phyloP scores from a whole-genome alignment of 164 flowering plant genomes.

The Taxillus chinensis region DNA sequence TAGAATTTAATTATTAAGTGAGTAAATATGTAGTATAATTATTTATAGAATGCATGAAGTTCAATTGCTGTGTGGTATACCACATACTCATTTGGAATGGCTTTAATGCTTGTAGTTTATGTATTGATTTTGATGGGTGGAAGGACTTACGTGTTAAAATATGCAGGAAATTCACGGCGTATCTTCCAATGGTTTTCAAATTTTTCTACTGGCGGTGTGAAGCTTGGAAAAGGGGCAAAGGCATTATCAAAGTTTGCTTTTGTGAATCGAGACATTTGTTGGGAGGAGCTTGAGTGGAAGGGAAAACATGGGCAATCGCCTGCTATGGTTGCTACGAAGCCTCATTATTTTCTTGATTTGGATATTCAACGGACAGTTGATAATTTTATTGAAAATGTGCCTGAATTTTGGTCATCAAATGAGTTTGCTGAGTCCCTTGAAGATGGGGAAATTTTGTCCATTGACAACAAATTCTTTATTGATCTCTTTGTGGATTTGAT shows the following conservation, averaged over 20 bases:
- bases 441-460: conserved; percentile 64
- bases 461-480: conserved; percentile 56
- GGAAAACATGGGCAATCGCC: conserved; percentile 98
- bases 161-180: conserved; percentile 71
- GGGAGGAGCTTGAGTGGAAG: conserved; percentile 98
- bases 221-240: conserved; percentile 70
- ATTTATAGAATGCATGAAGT: too few species aligned
- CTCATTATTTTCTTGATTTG: conserved; percentile 92
- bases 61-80: too few species aligned
- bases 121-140: background rate
- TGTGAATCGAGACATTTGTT: conserved; percentile 78
- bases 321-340: conserved; percentile 95
- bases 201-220: conserved; percentile 39
- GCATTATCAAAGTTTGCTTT: conserved; percentile 85
- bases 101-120: too few species aligned
- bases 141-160: conserved; percentile 2
- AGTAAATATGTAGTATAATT: too few species aligned
- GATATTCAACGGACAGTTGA: conserved; percentile 72
- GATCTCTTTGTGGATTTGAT: conserved; percentile 56
- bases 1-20: too few species aligned
- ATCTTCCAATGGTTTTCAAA: conserved; percentile 71
- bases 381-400: conserved; percentile 81
- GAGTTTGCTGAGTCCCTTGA: conserved; percentile 73
- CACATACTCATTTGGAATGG: too few species aligned
- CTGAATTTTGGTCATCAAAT: conserved; percentile 90